phyloP scores from a whole-genome alignment of 1,139 yeast genomes.

The Lodderomyces jiufengensis region DNA sequence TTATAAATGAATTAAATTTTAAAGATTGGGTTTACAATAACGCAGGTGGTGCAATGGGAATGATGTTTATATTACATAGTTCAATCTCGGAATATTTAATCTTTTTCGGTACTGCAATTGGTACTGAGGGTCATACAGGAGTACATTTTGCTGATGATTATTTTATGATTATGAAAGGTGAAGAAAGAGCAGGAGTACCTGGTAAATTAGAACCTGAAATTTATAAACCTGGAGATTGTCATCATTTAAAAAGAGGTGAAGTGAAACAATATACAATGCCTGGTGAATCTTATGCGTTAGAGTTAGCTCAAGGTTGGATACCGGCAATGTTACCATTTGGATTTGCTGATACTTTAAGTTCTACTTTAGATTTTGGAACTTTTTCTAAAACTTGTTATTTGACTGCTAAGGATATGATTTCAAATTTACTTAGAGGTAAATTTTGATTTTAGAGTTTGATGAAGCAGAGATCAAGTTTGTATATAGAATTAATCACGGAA shows the following conservation, averaged over 20 bases:
- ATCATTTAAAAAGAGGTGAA: constrained; percentile 67
- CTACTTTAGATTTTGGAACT: constrained; percentile 78
- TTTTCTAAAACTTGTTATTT: constrained; percentile 63
- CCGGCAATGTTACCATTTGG: constrained; percentile 98
- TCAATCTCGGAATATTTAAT: constrained; percentile 91
- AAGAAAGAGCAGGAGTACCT: constrained; percentile 68
- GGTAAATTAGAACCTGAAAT: constrained; percentile 57
- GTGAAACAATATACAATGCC: constrained; percentile 86
- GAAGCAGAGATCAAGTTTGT: too few species aligned
- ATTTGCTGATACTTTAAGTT: constrained; percentile 69
- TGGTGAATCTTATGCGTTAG: constrained; percentile 78
- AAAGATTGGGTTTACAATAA: constrained; percentile 95
- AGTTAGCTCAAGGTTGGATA: constrained; percentile 97
- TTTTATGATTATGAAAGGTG: constrained; percentile 81
- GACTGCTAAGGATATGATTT: constrained; percentile 74
- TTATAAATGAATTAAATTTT: constrained; percentile 62
- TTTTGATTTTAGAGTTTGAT: constrained; percentile 28
- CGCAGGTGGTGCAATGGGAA: constrained; percentile 99
- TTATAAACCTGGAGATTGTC: constrained; percentile 80
- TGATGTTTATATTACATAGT: constrained; percentile 92
- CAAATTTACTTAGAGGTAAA: constrained; percentile 64
- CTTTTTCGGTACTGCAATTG: constrained; percentile 81
- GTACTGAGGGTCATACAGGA: constrained; percentile 95
- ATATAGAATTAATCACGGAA: too few species aligned
- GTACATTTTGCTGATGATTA: constrained; percentile 95